A percentile compares a stretch with the other conserved stretches of the same genome.
These are phyloP conservation scores for Linanthus parryae DNA, from an alignment of 148 eudicot species.

Conservation along the genomic window DNA sequence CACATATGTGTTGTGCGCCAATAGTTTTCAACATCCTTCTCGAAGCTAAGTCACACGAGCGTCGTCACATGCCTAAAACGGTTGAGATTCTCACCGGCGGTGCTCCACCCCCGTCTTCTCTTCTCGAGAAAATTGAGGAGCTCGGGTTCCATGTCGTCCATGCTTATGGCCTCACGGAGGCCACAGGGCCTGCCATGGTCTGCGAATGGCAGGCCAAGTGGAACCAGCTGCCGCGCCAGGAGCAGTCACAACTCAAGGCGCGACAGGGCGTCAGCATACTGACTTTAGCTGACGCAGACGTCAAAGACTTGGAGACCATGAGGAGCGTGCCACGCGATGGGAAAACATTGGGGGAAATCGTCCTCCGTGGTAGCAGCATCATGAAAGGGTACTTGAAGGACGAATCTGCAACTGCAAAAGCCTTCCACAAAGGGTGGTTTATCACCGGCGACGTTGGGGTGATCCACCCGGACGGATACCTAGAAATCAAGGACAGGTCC, in stretches of 20 bases:
- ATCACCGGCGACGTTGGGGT: conserved; percentile 84
- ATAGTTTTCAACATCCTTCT: conserved; percentile 59
- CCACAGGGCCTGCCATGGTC: conserved; percentile 78
- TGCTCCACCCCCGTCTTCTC: conserved; percentile 71
- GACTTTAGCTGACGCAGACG: conserved; percentile 59
- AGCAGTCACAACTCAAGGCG: conserved; percentile 44
- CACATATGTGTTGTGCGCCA: conserved; percentile 92
- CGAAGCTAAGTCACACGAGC: conserved; percentile 42
- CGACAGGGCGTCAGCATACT: conserved; percentile 70
- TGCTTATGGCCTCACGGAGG: conserved; percentile 85
- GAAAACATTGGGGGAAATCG: conserved; percentile 59
- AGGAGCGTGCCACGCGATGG: conserved; percentile 61
- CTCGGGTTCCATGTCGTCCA: conserved; percentile 80
- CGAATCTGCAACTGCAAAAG: conserved; percentile 38
- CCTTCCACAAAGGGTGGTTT: conserved; percentile 65
- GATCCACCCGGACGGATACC: conserved; percentile 62
- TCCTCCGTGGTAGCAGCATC: conserved; percentile 69
- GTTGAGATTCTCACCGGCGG: conserved; percentile 80
- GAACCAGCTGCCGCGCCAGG: conserved; percentile 36
- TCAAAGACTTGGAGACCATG: conserved; percentile 37
- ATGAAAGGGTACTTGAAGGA: conserved; percentile 83
- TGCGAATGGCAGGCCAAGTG: conserved; percentile 82
- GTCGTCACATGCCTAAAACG: conserved; percentile 9
- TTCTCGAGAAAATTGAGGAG: conserved; percentile 43
- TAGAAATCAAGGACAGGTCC: conserved; percentile 69